phyloP scores from a whole-genome alignment of 306 rosid species.

The Malus domestica region DNA sequence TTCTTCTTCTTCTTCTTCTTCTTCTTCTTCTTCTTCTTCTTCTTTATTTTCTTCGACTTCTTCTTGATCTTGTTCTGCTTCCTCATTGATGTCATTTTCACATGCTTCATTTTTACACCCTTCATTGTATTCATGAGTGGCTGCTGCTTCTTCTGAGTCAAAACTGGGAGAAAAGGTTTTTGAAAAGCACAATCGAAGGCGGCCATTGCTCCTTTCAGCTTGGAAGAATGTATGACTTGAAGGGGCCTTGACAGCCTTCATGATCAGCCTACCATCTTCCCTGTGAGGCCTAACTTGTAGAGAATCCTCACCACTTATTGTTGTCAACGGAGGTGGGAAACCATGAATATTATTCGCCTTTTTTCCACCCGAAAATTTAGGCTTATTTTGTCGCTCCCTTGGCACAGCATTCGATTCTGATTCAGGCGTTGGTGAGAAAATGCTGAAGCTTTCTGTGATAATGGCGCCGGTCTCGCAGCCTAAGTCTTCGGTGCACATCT shows the following conservation, averaged over 20 bases:
- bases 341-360: conserved; percentile 28
- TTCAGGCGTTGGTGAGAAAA: conserved; percentile 26
- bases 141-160: conserved; percentile 17
- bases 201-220: conserved; percentile 76
- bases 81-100: conserved; percentile 17
- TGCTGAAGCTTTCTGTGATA: conserved; percentile 32
- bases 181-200: conserved; percentile 59
- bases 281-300: conserved; percentile 63
- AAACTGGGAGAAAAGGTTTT: conserved; percentile 17
- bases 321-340: conserved; percentile 94
- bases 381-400: conserved; percentile 24
- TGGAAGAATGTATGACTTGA: conserved; percentile 34
- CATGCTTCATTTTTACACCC: conserved; percentile 18
- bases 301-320: conserved; percentile 63
- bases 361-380: conserved; percentile 26
- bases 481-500: conserved; percentile 74
- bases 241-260: conserved; percentile 55
- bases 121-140: neutral
- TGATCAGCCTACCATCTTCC: conserved; percentile 64
- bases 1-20: neutral
- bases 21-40: neutral
- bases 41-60: neutral
- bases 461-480: conserved; percentile 84
- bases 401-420: conserved; percentile 11
- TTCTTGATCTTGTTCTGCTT: neutral